These are phyloP conservation scores for Candida yuanshanica DNA, from an alignment of 805 yeast species.

Conservation along the genomic window DNA sequence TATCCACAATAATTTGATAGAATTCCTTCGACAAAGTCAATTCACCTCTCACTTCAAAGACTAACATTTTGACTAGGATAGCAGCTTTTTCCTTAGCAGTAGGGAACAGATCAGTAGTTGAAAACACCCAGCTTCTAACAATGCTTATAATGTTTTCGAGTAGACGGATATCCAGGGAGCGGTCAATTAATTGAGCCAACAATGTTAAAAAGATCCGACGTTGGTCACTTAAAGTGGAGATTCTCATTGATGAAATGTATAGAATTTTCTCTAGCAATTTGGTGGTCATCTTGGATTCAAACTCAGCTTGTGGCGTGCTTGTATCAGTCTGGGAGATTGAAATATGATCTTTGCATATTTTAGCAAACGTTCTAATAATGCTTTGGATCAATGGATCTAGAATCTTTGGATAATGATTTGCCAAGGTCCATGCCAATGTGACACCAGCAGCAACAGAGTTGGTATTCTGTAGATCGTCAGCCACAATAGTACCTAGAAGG, in stretches of 20 bases:
- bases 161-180: conserved; percentile 73
- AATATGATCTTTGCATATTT: conserved; percentile 82
- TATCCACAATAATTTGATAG: conserved; percentile 79
- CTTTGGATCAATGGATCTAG: conserved; percentile 71
- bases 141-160: conserved; percentile 69
- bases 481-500: conserved; percentile 58
- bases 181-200: conserved; percentile 84
- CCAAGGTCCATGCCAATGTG: conserved; percentile 75
- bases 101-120: conserved; percentile 79
- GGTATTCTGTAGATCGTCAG: conserved; percentile 69
- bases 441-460: conserved; percentile 85
- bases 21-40: conserved; percentile 69
- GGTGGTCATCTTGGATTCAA: conserved; percentile 77
- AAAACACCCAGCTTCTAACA: conserved; percentile 87
- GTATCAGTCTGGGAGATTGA: conserved; percentile 42
- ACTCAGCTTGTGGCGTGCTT: conserved; percentile 38
- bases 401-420: conserved; percentile 64
- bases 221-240: conserved; percentile 87
- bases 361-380: conserved; percentile 83
- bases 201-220: conserved; percentile 81
- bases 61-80: conserved; percentile 86
- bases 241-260: conserved; percentile 72
- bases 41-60: conserved; percentile 85
- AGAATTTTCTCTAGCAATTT: conserved; percentile 69
- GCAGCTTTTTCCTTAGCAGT: conserved; percentile 96